Evolutionary conservation across 116 monocot species (phyloP).

Genomic region (Trichopus zeylanicus): DNA sequence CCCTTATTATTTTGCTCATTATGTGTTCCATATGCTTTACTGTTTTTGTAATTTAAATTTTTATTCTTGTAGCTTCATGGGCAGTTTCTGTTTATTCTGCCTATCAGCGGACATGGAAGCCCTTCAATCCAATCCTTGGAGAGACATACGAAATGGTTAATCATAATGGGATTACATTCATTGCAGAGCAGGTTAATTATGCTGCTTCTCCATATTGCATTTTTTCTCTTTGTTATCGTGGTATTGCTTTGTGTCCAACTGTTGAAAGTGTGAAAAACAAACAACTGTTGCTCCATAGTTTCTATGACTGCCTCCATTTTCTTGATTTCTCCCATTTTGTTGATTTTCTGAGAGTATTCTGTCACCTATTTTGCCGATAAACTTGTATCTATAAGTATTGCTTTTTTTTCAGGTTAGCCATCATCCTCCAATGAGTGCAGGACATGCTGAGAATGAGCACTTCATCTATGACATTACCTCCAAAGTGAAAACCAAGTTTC

Average conservation of each 20-base stretch:
- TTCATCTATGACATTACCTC: constrained; percentile 94
- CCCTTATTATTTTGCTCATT: constrained; percentile 1
- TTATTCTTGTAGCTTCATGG: constrained; percentile 70
- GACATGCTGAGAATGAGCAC: constrained; percentile 93
- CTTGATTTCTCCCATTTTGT: too few species aligned
- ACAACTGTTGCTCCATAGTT: too few species aligned
- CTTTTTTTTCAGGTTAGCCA: constrained; percentile 74
- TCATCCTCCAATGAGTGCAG: constrained; percentile 95
- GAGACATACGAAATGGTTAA: constrained; percentile 96
- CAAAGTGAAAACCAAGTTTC: constrained; percentile 91
- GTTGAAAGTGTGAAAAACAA: too few species aligned
- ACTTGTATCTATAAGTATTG: background rate
- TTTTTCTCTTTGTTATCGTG: too few species aligned
- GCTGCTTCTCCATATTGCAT: too few species aligned
- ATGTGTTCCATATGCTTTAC: background rate
- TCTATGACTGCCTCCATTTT: background rate
- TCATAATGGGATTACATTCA: constrained; percentile 73
- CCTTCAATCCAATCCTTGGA: constrained; percentile 97
- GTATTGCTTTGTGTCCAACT: too few species aligned
- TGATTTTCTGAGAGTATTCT: too few species aligned
- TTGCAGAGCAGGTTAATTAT: constrained; percentile 84
- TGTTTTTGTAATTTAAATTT: background rate
- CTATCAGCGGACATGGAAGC: constrained; percentile 92
- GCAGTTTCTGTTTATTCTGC: constrained; percentile 82
- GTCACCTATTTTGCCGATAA: background rate